Evolutionary conservation across 352 stramenopile species (phyloP).

Genomic region (Pythium scleroteichum): DNA sequence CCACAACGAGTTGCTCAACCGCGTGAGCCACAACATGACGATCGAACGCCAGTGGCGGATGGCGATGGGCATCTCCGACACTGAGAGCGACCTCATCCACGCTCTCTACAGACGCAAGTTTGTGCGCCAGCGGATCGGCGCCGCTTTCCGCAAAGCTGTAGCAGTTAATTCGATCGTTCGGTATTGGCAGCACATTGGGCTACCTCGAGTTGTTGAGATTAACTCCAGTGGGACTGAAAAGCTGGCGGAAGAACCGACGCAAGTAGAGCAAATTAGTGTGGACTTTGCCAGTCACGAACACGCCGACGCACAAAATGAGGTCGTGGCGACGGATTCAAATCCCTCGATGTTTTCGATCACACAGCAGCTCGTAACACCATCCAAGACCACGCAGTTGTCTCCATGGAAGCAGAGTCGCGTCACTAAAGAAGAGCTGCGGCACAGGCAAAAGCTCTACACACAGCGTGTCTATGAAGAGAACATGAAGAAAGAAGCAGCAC

Average conservation of each 20-base stretch:
- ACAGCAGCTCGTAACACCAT: slow-evolving; percentile 9
- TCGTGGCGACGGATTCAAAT: neutral
- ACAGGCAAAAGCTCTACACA: slow-evolving; percentile 44
- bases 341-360: slow-evolving; percentile 8
- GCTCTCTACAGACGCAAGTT: slow-evolving; percentile 71
- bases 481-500: slow-evolving; percentile 34
- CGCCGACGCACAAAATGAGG: neutral
- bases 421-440: slow-evolving; percentile 33
- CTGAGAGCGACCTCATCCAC: slow-evolving; percentile 49
- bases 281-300: neutral
- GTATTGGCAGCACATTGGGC: slow-evolving; percentile 43
- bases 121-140: slow-evolving; percentile 40
- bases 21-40: slow-evolving; percentile 61
- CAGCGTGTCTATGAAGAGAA: slow-evolving; percentile 43
- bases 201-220: neutral
- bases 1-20: slow-evolving; percentile 52
- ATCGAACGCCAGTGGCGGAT: slow-evolving; percentile 67
- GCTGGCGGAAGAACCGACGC: neutral
- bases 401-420: neutral
- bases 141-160: slow-evolving; percentile 34
- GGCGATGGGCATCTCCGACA: slow-evolving; percentile 61
- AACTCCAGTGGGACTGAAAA: neutral
- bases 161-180: slow-evolving; percentile 31
- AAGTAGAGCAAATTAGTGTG: neutral
- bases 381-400: neutral